A percentile compares a stretch with the other conserved stretches of the same genome.
Conservation (phyloP, 176 grass and related monocot genomes). For the Hyparrhenia diplandra region DNA sequence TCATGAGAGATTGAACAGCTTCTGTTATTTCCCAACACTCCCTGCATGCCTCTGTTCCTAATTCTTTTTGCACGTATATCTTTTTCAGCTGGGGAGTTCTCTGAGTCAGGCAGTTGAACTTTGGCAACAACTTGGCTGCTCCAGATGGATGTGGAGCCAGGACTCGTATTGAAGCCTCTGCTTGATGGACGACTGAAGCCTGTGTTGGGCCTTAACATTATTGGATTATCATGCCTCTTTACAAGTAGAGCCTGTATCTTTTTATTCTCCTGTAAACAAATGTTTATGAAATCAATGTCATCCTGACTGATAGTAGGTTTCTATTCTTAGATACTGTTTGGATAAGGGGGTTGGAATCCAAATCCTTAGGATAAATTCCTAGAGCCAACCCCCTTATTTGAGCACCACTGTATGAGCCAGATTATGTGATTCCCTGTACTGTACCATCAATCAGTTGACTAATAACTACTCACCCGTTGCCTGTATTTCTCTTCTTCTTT, state of each 20-base stretch:
- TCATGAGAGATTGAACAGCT: conserved; percentile 45
- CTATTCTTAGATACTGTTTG: background rate
- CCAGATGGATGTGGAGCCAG: conserved; percentile 46
- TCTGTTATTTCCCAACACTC: conserved; percentile 33
- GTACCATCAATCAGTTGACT: conserved; percentile 4
- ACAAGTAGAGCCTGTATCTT: conserved; percentile 66
- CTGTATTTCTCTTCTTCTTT: conserved; percentile 84
- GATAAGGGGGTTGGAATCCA: background rate
- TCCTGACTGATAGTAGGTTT: conserved; percentile 21
- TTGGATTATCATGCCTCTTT: conserved; percentile 54
- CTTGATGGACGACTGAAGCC: conserved; percentile 56
- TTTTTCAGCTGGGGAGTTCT: conserved; percentile 40
- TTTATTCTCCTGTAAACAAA: conserved; percentile 77
- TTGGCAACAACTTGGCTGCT: conserved; percentile 43
- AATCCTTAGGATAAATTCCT: background rate
- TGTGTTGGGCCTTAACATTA: conserved; percentile 57
- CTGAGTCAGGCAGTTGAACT: conserved; percentile 42
- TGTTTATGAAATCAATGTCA: conserved; percentile 29
- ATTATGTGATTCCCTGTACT: conserved; percentile 15
- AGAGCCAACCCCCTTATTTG: background rate
- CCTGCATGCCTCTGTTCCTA: conserved; percentile 34
- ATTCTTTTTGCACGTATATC: conserved; percentile 30
- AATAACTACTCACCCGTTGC: conserved; percentile 66
- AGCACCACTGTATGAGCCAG: background rate
- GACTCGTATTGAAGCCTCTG: conserved; percentile 58